phyloP scores from a whole-genome alignment of 371 early-diverging fungal genomes.

The Blyttiomyces sp. region DNA sequence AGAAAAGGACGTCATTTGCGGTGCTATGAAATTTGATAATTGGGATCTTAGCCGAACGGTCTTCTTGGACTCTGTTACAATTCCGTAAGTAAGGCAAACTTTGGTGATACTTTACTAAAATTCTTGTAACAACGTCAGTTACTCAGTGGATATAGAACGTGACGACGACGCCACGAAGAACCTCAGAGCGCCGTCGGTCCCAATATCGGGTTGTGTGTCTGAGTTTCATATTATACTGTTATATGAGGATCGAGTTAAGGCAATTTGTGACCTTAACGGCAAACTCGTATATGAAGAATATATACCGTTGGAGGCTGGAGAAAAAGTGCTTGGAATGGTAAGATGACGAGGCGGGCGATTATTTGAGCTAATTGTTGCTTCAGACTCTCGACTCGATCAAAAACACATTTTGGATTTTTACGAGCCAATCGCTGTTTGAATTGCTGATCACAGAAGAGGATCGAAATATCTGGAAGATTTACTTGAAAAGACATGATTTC shows the following conservation, averaged over 20 bases:
- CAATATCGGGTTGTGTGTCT: too few relatives aligned
- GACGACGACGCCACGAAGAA: too few relatives aligned
- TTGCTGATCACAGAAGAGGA: slow-evolving; percentile 84
- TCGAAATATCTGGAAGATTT: slow-evolving; percentile 87
- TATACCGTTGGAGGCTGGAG: slow-evolving; percentile 53
- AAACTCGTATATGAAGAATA: slow-evolving; percentile 78
- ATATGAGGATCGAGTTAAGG: slow-evolving; percentile 68
- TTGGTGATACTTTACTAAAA: too few relatives aligned
- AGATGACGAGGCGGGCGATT: slow-evolving; percentile 52
- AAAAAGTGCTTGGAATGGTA: slow-evolving; percentile 11
- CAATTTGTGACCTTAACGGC: slow-evolving; percentile 73
- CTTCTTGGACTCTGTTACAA: too few relatives aligned
- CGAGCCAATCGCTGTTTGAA: slow-evolving; percentile 75
- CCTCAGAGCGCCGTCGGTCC: too few relatives aligned
- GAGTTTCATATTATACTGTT: slow-evolving; percentile 86
- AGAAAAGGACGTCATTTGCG: too few relatives aligned
- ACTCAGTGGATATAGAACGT: too few relatives aligned
- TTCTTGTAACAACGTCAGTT: too few relatives aligned
- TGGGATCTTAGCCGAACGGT: too few relatives aligned
- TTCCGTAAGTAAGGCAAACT: too few relatives aligned
- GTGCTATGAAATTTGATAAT: too few relatives aligned
- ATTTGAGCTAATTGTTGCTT: slow-evolving; percentile 32
- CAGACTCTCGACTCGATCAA: slow-evolving; percentile 67
- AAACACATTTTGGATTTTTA: slow-evolving; percentile 86
- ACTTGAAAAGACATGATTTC: slow-evolving; percentile 59